phyloP scores from a whole-genome alignment of 495 filamentous ascomycete genomes.

The Talaromyces wortmannii region DNA sequence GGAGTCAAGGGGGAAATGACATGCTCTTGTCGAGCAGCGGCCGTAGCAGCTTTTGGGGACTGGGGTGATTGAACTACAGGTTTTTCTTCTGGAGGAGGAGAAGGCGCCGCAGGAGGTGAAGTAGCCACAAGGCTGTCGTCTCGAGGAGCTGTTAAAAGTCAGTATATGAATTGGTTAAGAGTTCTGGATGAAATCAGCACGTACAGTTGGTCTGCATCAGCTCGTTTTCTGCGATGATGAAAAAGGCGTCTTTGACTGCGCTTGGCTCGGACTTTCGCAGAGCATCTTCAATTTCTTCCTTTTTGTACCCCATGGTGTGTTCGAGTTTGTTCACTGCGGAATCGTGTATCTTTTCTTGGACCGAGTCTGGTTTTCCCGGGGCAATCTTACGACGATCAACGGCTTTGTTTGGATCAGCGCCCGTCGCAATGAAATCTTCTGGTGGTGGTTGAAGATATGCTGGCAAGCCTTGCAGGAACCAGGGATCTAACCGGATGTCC shows the following conservation, averaged over 20 bases:
- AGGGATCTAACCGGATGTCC: slow-evolving; percentile 90
- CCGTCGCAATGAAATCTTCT: slow-evolving; percentile 88
- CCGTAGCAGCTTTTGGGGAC: slow-evolving; percentile 13
- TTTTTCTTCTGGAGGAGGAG: slow-evolving; percentile 14
- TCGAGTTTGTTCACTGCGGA: slow-evolving; percentile 90
- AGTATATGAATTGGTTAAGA: slow-evolving; percentile 6
- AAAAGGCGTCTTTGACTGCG: slow-evolving; percentile 97
- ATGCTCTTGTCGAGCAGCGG: slow-evolving; percentile 14
- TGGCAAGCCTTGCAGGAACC: slow-evolving; percentile 84
- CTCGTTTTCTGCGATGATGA: slow-evolving; percentile 96
- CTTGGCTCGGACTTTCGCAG: slow-evolving; percentile 86
- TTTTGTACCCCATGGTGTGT: slow-evolving; percentile 94
- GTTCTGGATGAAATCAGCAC: slow-evolving; percentile 7
- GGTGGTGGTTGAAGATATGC: slow-evolving; percentile 82
- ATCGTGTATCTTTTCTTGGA: slow-evolving; percentile 85
- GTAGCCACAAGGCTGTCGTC: slow-evolving; percentile 31
- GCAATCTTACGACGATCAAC: slow-evolving; percentile 75
- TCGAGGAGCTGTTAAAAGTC: slow-evolving; percentile 25
- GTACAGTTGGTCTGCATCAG: slow-evolving; percentile 91
- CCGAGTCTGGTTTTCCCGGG: slow-evolving; percentile 64
- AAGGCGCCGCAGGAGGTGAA: slow-evolving; percentile 9
- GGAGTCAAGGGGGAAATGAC: slow-evolving; percentile 9
- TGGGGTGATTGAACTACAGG: slow-evolving; percentile 9
- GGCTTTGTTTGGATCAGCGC: slow-evolving; percentile 83
- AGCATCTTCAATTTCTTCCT: slow-evolving; percentile 91